Conservation (phyloP, 768 basidiomycete species). For the Boletus reticuloceps region DNA sequence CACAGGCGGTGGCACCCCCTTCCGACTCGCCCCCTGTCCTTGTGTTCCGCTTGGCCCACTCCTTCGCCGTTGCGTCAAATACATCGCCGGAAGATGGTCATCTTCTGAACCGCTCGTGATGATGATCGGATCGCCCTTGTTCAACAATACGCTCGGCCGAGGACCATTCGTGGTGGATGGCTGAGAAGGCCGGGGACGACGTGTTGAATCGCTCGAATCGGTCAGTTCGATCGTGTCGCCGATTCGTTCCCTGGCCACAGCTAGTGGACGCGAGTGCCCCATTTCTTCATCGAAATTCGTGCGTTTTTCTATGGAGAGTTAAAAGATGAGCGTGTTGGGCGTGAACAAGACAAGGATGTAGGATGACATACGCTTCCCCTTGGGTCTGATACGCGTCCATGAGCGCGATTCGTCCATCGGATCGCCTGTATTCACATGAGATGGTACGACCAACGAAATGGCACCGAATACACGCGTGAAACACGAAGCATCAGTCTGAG, state of each 20-base stretch:
- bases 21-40: not conserved
- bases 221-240: conserved; percentile 18
- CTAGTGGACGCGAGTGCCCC: conserved; percentile 11
- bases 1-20: conserved; percentile 1
- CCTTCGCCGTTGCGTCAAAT: not conserved
- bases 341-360: not conserved
- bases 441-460: too few relatives aligned
- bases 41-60: not conserved
- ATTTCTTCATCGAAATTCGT: conserved; percentile 3
- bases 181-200: conserved; percentile 4
- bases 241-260: conserved; percentile 5
- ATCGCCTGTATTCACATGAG: not conserved
- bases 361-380: conserved; percentile 11
- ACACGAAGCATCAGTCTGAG: not conserved
- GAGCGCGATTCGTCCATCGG: conserved; percentile 7
- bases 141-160: not conserved
- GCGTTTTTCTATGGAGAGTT: conserved; percentile 11
- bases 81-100: not conserved
- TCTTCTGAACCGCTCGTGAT: conserved; percentile 26
- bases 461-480: not conserved
- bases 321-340: not conserved
- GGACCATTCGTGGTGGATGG: not conserved
- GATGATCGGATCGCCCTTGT: conserved; percentile 19
- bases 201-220: conserved; percentile 20
- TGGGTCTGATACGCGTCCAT: conserved; percentile 17